phyloP scores from a whole-genome alignment of 2,329 filamentous ascomycete genomes.

The Capronia americana region DNA sequence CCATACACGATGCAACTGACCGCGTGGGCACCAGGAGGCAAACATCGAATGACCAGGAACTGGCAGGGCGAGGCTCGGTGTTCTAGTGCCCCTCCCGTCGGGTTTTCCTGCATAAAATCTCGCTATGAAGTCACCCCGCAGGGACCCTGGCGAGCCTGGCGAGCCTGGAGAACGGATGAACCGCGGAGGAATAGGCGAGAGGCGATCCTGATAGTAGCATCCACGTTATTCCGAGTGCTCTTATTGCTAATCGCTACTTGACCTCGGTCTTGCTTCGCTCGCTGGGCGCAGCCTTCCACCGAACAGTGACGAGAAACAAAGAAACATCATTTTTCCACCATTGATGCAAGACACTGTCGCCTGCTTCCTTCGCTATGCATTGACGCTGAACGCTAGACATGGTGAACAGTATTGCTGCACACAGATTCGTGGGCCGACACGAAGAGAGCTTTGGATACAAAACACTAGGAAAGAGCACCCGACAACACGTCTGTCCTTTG shows the following conservation, averaged over 20 bases:
- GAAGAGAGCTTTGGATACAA: conserved; percentile 8
- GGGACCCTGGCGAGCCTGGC: conserved; percentile 1
- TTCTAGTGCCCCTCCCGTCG: conserved; percentile 1
- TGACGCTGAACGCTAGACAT: conserved; percentile 26
- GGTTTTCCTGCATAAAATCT: conserved; percentile 3
- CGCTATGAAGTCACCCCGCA: conserved; percentile 8
- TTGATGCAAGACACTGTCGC: conserved; percentile 8
- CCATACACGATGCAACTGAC: neutral
- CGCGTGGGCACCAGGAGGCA: neutral
- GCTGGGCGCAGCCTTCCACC: neutral
- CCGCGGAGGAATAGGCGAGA: neutral
- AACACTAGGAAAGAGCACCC: conserved; percentile 5
- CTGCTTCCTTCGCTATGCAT: conserved; percentile 24
- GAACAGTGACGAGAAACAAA: neutral
- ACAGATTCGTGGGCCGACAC: conserved; percentile 9
- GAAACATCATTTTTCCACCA: conserved; percentile 1
- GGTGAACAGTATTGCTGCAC: conserved; percentile 13
- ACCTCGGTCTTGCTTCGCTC: neutral
- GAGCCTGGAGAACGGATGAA: neutral
- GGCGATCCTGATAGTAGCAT: neutral
- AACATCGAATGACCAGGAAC: neutral
- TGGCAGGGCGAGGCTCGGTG: neutral
- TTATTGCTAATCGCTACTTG: neutral
- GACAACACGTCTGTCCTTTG: neutral
- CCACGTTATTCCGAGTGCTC: neutral